phyloP scores from a whole-genome alignment of 2,329 filamentous ascomycete species.

The Penicillium sclerotigenum region DNA sequence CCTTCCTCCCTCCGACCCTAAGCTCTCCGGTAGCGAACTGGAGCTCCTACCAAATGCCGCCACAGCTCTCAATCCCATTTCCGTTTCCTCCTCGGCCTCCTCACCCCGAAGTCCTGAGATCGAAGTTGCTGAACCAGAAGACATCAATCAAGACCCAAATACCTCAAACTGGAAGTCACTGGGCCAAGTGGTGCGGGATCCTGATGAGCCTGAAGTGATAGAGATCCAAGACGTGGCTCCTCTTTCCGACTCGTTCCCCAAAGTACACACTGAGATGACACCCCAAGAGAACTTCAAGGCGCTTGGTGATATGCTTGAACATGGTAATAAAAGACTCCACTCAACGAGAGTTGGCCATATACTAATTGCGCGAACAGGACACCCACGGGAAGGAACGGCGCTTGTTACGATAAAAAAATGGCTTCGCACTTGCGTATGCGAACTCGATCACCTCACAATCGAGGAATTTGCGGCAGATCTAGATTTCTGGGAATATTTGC shows the following conservation, averaged over 20 bases:
- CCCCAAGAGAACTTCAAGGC: conserved; percentile 35
- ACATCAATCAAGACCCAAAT: conserved; percentile 48
- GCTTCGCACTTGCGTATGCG: conserved; percentile 39
- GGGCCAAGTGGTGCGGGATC: conserved; percentile 34
- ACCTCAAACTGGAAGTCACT: conserved; percentile 45
- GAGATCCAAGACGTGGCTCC: conserved; percentile 34
- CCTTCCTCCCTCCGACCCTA: conserved; percentile 11
- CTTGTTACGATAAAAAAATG: conserved; percentile 42
- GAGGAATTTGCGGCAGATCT: conserved; percentile 39
- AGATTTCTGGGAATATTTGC: conserved; percentile 47
- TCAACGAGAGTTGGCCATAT: background rate
- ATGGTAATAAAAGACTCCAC: conserved; percentile 27
- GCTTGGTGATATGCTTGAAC: conserved; percentile 35
- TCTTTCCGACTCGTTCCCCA: conserved; percentile 40
- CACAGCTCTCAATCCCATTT: conserved; percentile 33
- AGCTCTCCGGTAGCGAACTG: conserved; percentile 7
- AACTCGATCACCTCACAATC: conserved; percentile 34
- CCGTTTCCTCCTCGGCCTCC: conserved; percentile 45
- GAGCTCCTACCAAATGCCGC: conserved; percentile 16
- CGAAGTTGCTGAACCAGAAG: conserved; percentile 50
- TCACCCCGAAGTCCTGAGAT: conserved; percentile 43
- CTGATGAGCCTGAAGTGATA: conserved; percentile 32
- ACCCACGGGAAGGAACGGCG: conserved; percentile 29
- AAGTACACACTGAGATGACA: conserved; percentile 26
- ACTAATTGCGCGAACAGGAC: conserved; percentile 24